Conservation (phyloP, 2,329 filamentous ascomycete genomes). For the Phyllosticta ampelicida region DNA sequence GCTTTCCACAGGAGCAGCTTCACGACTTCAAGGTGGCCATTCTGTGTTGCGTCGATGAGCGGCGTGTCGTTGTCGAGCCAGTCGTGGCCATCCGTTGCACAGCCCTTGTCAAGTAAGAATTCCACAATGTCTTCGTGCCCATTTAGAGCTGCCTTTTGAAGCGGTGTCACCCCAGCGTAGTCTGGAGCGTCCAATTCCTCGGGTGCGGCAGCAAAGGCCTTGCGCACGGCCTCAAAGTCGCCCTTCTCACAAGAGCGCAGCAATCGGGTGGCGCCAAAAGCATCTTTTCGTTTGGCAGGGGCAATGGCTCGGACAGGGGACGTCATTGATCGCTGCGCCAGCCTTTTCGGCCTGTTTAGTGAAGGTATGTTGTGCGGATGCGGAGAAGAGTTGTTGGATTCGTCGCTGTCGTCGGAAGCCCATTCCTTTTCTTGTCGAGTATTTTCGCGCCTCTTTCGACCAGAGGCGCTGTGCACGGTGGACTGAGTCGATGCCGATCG, state of each 20-base stretch:
- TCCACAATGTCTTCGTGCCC: constrained; percentile 80
- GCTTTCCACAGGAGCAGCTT: constrained; percentile 73
- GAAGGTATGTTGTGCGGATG: constrained; percentile 28
- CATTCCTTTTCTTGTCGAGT: constrained; percentile 21
- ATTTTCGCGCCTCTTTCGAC: constrained; percentile 25
- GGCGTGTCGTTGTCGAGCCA: constrained; percentile 67
- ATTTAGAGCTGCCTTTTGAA: constrained; percentile 85
- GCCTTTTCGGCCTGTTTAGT: constrained; percentile 39
- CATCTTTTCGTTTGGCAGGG: constrained; percentile 81
- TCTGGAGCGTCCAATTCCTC: constrained; percentile 84
- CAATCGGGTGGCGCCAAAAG: constrained; percentile 80
- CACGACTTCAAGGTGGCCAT: constrained; percentile 82
- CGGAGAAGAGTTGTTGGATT: constrained; percentile 21
- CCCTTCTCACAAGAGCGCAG: constrained; percentile 84
- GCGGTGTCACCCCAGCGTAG: constrained; percentile 89
- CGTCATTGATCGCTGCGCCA: constrained; percentile 49
- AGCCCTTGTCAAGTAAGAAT: constrained; percentile 73
- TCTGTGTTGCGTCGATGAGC: constrained; percentile 90
- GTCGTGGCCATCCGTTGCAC: constrained; percentile 51
- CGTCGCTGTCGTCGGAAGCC: constrained; percentile 15
- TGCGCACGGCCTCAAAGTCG: constrained; percentile 68
- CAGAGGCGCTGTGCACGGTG: constrained; percentile 18
- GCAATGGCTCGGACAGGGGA: constrained; percentile 48
- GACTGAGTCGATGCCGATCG: constrained; percentile 30
- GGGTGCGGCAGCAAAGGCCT: constrained; percentile 64